These are phyloP conservation scores for Colletotrichum phormii DNA, from an alignment of 2,329 filamentous ascomycete species.

Conservation along the genomic window DNA sequence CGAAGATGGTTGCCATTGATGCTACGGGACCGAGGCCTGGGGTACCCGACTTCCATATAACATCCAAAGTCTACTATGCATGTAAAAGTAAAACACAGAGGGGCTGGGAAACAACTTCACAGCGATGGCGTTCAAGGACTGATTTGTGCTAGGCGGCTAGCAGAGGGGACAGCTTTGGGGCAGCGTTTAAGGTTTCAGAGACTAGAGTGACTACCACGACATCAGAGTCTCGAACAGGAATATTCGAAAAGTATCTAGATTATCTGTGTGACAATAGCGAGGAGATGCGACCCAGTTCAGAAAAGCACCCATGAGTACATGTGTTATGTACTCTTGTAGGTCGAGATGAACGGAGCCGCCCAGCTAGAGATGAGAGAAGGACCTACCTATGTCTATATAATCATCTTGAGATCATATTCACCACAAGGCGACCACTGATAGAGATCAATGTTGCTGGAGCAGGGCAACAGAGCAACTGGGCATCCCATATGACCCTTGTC, in stretches of 20 bases:
- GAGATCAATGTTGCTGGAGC: background rate
- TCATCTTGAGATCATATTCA: background rate
- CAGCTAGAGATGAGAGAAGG: background rate
- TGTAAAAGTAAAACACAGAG: conserved; percentile 21
- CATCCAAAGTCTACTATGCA: background rate
- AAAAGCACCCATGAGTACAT: background rate
- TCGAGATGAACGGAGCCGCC: background rate
- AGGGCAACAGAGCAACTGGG: too few species aligned
- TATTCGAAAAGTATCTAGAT: background rate
- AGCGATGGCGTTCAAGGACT: conserved; percentile 34
- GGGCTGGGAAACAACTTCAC: conserved; percentile 32
- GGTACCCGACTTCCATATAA: background rate
- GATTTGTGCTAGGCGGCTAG: conserved; percentile 6
- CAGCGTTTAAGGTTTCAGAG: background rate
- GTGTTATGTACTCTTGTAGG: background rate
- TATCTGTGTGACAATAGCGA: background rate
- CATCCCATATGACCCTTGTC: background rate
- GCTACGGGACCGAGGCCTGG: background rate
- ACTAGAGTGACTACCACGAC: conserved; percentile 2
- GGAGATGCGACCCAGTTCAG: background rate
- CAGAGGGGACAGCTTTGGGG: background rate
- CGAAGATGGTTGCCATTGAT: background rate
- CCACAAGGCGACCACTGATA: background rate
- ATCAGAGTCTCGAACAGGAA: background rate
- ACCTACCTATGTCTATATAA: background rate